Conservation (phyloP, 2,329 filamentous ascomycete genomes). For the Neofusicoccum sp. region DNA sequence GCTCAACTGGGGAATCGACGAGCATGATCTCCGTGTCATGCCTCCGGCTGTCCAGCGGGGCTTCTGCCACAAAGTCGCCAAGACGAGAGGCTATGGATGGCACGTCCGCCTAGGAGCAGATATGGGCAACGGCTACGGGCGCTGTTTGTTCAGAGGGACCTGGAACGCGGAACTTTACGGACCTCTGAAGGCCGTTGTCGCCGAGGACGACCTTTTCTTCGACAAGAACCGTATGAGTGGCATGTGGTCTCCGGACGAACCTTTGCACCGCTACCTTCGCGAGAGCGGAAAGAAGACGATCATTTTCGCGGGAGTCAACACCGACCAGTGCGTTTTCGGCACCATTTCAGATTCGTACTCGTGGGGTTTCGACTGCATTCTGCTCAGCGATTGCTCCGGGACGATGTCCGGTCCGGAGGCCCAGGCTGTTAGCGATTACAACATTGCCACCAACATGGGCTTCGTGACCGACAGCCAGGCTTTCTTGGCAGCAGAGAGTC, state of each 20-base stretch:
- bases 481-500: conserved; percentile 22
- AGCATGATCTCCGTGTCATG: conserved; percentile 39
- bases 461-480: conserved; percentile 41
- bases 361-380: conserved; percentile 43
- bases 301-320: conserved; percentile 44
- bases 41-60: conserved; percentile 43
- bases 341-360: conserved; percentile 43
- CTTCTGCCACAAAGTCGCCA: conserved; percentile 33
- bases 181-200: conserved; percentile 37
- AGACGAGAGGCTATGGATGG: conserved; percentile 35
- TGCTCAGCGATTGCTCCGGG: conserved; percentile 42
- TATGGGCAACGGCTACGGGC: conserved; percentile 38
- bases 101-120: conserved; percentile 40
- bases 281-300: conserved; percentile 42
- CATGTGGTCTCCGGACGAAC: conserved; percentile 41
- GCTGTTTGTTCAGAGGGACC: conserved; percentile 42
- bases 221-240: conserved; percentile 45
- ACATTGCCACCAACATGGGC: conserved; percentile 43
- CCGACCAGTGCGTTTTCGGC: conserved; percentile 44
- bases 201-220: conserved; percentile 42
- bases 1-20: conserved; percentile 43
- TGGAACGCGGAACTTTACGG: conserved; percentile 46
- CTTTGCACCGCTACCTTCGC: conserved; percentile 41
- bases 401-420: conserved; percentile 42
- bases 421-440: conserved; percentile 41